Conservation (phyloP, 129 eudicot genomes). For the Helianthus tuberosus region DNA sequence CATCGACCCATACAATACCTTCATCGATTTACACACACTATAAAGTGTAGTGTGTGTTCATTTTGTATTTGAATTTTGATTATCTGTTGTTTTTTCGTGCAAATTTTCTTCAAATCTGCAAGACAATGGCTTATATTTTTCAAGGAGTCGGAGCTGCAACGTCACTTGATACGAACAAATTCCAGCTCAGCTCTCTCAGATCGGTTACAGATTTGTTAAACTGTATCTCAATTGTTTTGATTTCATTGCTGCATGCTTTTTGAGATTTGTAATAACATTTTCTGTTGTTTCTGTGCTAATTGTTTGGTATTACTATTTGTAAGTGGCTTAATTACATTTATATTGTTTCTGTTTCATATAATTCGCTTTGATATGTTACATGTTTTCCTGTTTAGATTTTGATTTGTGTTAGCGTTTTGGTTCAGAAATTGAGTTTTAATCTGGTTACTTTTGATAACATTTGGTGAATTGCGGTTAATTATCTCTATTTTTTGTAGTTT, state of each 20-base stretch:
- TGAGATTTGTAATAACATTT: not conserved
- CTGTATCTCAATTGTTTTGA: not conserved
- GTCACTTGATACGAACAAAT: constrained; percentile 35
- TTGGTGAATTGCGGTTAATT: no score
- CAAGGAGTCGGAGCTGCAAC: constrained; percentile 50
- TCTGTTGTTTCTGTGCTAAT: not conserved
- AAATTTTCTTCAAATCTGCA: not conserved
- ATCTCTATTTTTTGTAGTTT: no score
- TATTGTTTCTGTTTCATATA: not conserved
- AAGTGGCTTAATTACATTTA: not conserved
- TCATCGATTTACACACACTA: constrained; percentile 11
- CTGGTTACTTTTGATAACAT: not conserved
- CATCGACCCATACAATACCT: not conserved
- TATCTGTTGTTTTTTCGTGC: not conserved
- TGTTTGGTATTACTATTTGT: not conserved
- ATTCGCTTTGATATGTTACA: not conserved
- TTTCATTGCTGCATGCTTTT: not conserved
- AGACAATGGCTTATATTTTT: constrained; percentile 48
- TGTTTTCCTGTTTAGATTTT: constrained; percentile 10
- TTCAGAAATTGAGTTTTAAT: not conserved
- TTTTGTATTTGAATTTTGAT: not conserved
- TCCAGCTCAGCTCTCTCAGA: constrained; percentile 28
- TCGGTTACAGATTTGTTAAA: constrained; percentile 30
- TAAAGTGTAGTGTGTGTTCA: constrained; percentile 2
- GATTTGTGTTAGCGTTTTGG: not conserved